Evolutionary conservation across 2,329 filamentous ascomycete genomes (phyloP), one percentile per base, ranked within the genome.

Genomic region (Diaporthe vaccinii): DNA sequence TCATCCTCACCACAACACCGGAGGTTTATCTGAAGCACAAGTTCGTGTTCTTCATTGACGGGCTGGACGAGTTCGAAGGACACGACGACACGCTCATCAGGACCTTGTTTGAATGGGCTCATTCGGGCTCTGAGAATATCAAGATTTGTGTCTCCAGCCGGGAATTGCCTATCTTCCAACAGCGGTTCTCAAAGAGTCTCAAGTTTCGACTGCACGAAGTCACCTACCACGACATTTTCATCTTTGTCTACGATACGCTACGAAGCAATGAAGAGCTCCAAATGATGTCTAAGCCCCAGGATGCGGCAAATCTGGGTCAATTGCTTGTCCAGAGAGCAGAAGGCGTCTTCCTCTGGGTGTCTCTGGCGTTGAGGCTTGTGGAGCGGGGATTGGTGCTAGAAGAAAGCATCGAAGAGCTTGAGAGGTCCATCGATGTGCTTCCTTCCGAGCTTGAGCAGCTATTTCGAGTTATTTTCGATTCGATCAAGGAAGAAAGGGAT

Each of bases 11-110:
- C 5, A 36, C 36, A 7, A 68, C 59, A 57, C 6, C 72, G 2
- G 31, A 69, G 20, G 22, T 69, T 2, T 34, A 59, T 39, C 28
- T 39, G 2, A 36, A 36, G 4, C 49, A 73, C 57, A 73, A 73
- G 10, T 78, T 77, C 17, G 77, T 72, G 20, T 65, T 79, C 25
- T 77, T 79, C n/a, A 78, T 79, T 14, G 78, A 79, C 72, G 78
- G 78, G 0, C 73, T 79, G 7, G 78, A 78, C 61, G 78, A 78
- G n/a, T 76, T 77, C 34, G 46, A 53, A 4, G 76, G 78, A 0
- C 68, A 78, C 31, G 74, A 61, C 0, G 59, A 74, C 2, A 22
- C 31, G 1, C 74, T 78, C 1, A 31, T 79, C 25, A 75, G 65
- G 25, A 57, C 62, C 6, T 67, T 79, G 5, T 61, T 51, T 28